Evolutionary conservation across 805 yeast genomes (phyloP), one percentile per base, ranked within the genome.

Genomic region (Yarrowia osloensis): DNA sequence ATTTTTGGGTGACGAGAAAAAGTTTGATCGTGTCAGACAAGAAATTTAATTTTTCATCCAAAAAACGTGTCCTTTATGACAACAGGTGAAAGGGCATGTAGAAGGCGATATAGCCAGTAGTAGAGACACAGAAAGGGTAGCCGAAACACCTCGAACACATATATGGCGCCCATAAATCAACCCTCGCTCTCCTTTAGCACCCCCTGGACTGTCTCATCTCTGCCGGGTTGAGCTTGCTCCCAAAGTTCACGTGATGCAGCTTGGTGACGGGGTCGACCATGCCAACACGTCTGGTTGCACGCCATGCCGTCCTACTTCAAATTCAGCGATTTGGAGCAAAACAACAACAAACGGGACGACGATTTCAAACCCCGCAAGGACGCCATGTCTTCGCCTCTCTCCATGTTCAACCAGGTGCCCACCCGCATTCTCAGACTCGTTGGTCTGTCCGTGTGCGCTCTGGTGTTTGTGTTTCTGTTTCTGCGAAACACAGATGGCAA

Each of bases 271-370:
- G 5, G 55, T 21, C 15, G 7, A 33, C 22, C 13, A 4, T n/a
- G 3, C 24, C 12, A 35, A 22, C 61, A 9, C 61, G 44, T 24
- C 22, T 22, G 28, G 22, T 31, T 31, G 19, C 61, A 35, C 63
- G 35, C 28, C 63, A 57, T 57, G 63, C 63, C 66, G 33, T 61
- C 66, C 24, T 61, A 61, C 54, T 61, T 61, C 66, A 61, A 61
- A 35, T 61, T 61, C 54, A 46, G 42, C 39, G 66, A 61, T 61
- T 46, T 61, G 52, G 66, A 61, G 54, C 65, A 57, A 40, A 57
- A 57, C 42, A 57, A 49, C 61, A 54, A 44, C 54, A 61, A 61
- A 44, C 52, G 66, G 33, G 40, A 31, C 52, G 66, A 61, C 66
- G 54, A 61, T 19, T 61, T 31, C 66, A 31, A 44, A 61, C 66